Conservation (phyloP, 1,284 basidiomycete genomes). For the Crepidotus sp. region DNA sequence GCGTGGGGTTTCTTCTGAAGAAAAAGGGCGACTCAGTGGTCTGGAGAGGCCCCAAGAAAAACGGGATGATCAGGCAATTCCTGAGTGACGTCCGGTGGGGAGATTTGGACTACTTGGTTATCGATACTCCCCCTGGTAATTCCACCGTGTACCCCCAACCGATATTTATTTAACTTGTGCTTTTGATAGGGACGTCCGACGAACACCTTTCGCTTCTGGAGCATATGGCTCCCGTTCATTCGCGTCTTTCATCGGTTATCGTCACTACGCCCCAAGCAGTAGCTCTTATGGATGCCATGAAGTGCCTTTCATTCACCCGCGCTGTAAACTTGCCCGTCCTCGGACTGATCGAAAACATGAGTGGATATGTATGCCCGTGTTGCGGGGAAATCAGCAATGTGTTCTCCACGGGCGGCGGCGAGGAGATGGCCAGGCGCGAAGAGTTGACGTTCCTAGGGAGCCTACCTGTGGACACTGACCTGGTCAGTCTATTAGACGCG, state of each 20-base stretch:
- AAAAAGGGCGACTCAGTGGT: slow-evolving; percentile 89
- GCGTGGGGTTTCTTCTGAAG: slow-evolving; percentile 90
- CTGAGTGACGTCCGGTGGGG: slow-evolving; percentile 96
- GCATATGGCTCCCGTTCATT: slow-evolving; percentile 81
- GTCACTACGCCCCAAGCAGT: slow-evolving; percentile 98
- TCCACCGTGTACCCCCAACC: slow-evolving; percentile 2
- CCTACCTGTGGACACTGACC: slow-evolving; percentile 88
- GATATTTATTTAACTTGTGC: slow-evolving; percentile 17
- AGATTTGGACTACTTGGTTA: slow-evolving; percentile 89
- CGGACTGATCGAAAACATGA: slow-evolving; percentile 98
- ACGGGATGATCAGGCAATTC: slow-evolving; percentile 99
- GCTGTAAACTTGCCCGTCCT: slow-evolving; percentile 83
- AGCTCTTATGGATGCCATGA: slow-evolving; percentile 90
- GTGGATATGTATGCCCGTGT: slow-evolving; percentile 94
- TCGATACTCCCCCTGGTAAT: slow-evolving; percentile 93
- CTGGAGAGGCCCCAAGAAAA: slow-evolving; percentile 99
- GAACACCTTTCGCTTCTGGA: slow-evolving; percentile 96
- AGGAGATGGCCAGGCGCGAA: slow-evolving; percentile 76
- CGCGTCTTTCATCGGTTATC: slow-evolving; percentile 75
- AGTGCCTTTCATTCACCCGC: slow-evolving; percentile 91
- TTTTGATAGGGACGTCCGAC: slow-evolving; percentile 83
- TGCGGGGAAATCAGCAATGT: slow-evolving; percentile 91
- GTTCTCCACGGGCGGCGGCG: slow-evolving; percentile 91
- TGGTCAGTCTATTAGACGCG: slow-evolving; percentile 83
- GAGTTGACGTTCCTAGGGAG: slow-evolving; percentile 77